Evolutionary conservation across 176 grass and related monocot genomes (phyloP).

Genomic region (Ananas comosus): DNA sequence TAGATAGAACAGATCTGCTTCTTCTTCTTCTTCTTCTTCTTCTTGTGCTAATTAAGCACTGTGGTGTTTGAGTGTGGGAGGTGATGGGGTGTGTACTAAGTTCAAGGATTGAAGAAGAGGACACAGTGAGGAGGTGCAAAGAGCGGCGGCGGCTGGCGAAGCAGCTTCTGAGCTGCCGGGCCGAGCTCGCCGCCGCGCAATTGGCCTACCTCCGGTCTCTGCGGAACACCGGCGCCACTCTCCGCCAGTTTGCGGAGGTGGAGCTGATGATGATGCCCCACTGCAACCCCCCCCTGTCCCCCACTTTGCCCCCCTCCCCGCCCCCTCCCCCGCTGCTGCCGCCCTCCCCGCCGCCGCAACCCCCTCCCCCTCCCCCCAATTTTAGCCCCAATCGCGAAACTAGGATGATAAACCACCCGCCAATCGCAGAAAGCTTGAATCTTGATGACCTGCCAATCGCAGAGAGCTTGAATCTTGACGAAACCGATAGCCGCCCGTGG

Average conservation of each 20-base stretch:
- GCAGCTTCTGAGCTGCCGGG: constrained; percentile 51
- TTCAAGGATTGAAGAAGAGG: constrained; percentile 77
- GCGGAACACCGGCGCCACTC: constrained; percentile 79
- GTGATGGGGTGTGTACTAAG: constrained; percentile 68
- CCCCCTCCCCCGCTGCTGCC: not conserved
- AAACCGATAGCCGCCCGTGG: constrained; percentile 67
- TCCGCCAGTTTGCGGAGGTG: constrained; percentile 67
- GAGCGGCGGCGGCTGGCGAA: constrained; percentile 86
- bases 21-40: not conserved
- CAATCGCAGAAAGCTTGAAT: constrained; percentile 35
- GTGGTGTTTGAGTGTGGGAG: not conserved
- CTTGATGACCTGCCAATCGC: not conserved
- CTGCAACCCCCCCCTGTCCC: constrained; percentile 4
- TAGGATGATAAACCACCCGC: constrained; percentile 27
- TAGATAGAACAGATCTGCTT: not conserved
- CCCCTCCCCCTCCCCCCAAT: constrained; percentile 39
- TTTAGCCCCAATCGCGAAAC: constrained; percentile 59
- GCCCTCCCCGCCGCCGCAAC: constrained; percentile 19
- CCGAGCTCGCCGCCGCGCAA: constrained; percentile 58
- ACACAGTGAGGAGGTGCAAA: constrained; percentile 72
- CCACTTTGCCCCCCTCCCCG: not conserved
- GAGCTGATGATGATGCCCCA: constrained; percentile 37
- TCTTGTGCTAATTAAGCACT: not conserved
- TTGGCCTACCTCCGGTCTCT: constrained; percentile 65
- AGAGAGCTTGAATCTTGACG: constrained; percentile 26